Evolutionary conservation across 2,329 filamentous ascomycete genomes (phyloP).

Genomic region (Cytospora piceae): DNA sequence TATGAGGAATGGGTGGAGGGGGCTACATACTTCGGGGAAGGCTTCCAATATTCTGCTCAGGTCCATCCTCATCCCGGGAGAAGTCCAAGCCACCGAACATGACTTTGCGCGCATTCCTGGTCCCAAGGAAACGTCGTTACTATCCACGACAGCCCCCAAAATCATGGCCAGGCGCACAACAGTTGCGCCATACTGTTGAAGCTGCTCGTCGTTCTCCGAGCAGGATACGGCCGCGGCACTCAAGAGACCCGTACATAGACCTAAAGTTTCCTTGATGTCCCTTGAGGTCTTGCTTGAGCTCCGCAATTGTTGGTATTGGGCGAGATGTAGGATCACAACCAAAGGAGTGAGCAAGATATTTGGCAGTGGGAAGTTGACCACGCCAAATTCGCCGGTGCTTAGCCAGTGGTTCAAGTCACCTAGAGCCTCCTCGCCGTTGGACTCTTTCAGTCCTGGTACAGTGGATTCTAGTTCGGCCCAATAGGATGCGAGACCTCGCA

Average conservation of each 20-base stretch:
- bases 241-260: slow-evolving; percentile 48
- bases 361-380: background rate
- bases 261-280: slow-evolving; percentile 30
- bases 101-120: background rate
- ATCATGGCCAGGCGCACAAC: slow-evolving; percentile 46
- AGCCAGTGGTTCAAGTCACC: background rate
- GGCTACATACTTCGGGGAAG: slow-evolving; percentile 7
- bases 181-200: slow-evolving; percentile 41
- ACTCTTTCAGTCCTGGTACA: background rate
- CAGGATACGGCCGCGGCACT: slow-evolving; percentile 43
- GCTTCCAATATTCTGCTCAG: background rate
- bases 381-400: background rate
- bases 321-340: slow-evolving; percentile 9
- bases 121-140: background rate
- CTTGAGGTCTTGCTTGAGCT: background rate
- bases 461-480: background rate
- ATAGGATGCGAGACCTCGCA: background rate
- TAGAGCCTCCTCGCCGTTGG: background rate
- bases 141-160: slow-evolving; percentile 36
- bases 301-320: background rate
- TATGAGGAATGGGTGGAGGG: background rate
- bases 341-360: slow-evolving; percentile 11
- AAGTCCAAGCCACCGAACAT: background rate
- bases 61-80: background rate
- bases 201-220: slow-evolving; percentile 34